phyloP scores from a whole-genome alignment of 2,329 filamentous ascomycete genomes.

The Cordyceps militaris region DNA sequence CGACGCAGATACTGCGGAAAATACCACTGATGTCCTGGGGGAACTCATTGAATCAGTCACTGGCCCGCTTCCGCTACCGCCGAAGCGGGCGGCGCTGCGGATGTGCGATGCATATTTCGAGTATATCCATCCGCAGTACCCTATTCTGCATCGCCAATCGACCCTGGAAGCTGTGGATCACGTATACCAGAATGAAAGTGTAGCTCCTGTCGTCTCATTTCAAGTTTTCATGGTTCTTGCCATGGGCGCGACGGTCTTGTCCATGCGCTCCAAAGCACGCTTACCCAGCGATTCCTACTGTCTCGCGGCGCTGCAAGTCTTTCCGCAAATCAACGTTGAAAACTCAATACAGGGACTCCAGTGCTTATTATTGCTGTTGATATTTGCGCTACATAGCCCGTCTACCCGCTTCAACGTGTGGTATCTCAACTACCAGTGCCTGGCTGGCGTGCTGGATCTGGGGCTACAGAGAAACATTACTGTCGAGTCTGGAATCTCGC shows the following conservation, averaged over 20 bases:
- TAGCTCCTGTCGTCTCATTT: slow-evolving; percentile 30
- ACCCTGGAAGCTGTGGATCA: slow-evolving; percentile 33
- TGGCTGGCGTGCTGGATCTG: slow-evolving; percentile 43
- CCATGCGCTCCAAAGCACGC: slow-evolving; percentile 33
- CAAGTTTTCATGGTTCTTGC: slow-evolving; percentile 49
- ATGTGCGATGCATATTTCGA: slow-evolving; percentile 42
- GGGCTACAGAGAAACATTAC: slow-evolving; percentile 45
- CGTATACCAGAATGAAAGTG: slow-evolving; percentile 26
- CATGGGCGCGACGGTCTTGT: slow-evolving; percentile 39
- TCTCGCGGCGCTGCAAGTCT: slow-evolving; percentile 37
- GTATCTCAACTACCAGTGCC: slow-evolving; percentile 49
- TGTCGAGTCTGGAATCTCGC: slow-evolving; percentile 33
- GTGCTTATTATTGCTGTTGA: slow-evolving; percentile 37
- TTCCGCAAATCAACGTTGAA: slow-evolving; percentile 40
- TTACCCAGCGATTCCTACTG: slow-evolving; percentile 44
- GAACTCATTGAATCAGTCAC: slow-evolving; percentile 27
- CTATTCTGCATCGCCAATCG: slow-evolving; percentile 39
- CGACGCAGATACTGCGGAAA: background rate
- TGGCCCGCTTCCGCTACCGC: slow-evolving; percentile 26
- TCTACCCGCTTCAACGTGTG: slow-evolving; percentile 43
- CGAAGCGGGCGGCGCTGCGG: slow-evolving; percentile 29
- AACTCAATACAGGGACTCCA: slow-evolving; percentile 43
- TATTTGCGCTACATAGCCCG: slow-evolving; percentile 45
- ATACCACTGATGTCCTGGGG: slow-evolving; percentile 17
- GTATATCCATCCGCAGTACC: slow-evolving; percentile 40